A percentile compares a stretch with the other conserved stretches of the same genome.
These are phyloP conservation scores for Amorphotheca resinae DNA, from an alignment of 495 filamentous ascomycete species.

Conservation along the genomic window DNA sequence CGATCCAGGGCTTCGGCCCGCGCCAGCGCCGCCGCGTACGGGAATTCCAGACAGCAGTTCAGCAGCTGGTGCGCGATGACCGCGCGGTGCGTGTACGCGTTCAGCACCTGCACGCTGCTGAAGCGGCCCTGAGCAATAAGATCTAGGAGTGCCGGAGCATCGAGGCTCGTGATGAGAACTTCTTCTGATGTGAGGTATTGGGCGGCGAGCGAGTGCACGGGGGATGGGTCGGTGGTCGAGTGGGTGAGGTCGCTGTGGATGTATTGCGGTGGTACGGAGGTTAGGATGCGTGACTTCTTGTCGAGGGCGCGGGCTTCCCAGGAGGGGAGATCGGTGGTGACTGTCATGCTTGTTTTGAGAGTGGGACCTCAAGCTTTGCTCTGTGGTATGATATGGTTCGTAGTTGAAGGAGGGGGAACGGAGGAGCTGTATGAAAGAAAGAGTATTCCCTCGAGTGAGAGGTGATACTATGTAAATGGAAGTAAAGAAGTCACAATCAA, in stretches of 20 bases:
- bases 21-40: constrained; percentile 44
- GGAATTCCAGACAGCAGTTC: constrained; percentile 49
- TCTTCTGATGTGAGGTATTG: neutral
- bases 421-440: too few relatives aligned
- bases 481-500: too few relatives aligned
- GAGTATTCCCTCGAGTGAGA: too few relatives aligned
- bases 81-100: neutral
- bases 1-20: constrained; percentile 43
- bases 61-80: constrained; percentile 24
- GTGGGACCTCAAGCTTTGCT: too few relatives aligned
- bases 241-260: neutral
- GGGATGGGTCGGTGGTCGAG: neutral
- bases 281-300: neutral
- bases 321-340: neutral
- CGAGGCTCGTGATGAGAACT: neutral
- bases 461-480: too few relatives aligned
- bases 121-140: neutral
- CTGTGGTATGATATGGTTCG: too few relatives aligned
- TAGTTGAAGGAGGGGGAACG: too few relatives aligned
- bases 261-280: neutral
- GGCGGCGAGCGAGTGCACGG: neutral
- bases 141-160: neutral
- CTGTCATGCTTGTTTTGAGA: too few relatives aligned
- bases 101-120: neutral
- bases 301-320: neutral